Base-by-base conservation (phyloP, 257 asterid species). In the Lycium barbarum region DNA sequence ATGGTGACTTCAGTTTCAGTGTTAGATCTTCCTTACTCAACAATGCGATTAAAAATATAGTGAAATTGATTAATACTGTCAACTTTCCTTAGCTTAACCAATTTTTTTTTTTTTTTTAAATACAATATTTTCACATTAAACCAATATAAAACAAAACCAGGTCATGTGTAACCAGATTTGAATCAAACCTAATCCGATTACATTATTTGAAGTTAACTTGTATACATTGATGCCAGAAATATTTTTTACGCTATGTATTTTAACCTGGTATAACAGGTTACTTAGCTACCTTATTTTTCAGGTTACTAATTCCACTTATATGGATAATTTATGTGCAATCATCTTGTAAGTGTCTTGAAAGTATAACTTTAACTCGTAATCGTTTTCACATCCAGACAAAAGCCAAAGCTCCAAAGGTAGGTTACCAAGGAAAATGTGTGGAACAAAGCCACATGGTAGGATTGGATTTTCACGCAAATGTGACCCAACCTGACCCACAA, bases 401-500 rank as follows among this genome's bases (percentile, higher is more conserved):
- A 36, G 76, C 26, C 76, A 67, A 36, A 67, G 2, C 68, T 20
- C 33, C 5, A 51, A n/a, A 78, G 70, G 51, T 55, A 68, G 74
- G 35, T 47, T 14, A 36, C 43, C 68, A 10, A 55, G 73, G 73
- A 73, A 65, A 26, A 49, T 58, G 55, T 26, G 26, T 8, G 81
- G 83, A 78, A 80, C 86, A 71, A 79, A 80, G 40, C 61, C 90
- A 88, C 90, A 80, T 79, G 85, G 84, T 81, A 70, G 22, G 74
- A 80, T 74, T 14, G 74, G 81, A 66, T 85, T 78, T 88, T 80
- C 82, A 80, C 49, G 85, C 78, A 62, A 79, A 61, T 51, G 35
- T 85, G 85, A n/a, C 86, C 89, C 87, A 87, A 17, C 26, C 10
- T n/a, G 33, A 59, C 80, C 80, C 6, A 73, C 79, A 82, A 66